Evolutionary conservation across 345 rosid species (phyloP).

Genomic region (Eucalyptus microcorys): DNA sequence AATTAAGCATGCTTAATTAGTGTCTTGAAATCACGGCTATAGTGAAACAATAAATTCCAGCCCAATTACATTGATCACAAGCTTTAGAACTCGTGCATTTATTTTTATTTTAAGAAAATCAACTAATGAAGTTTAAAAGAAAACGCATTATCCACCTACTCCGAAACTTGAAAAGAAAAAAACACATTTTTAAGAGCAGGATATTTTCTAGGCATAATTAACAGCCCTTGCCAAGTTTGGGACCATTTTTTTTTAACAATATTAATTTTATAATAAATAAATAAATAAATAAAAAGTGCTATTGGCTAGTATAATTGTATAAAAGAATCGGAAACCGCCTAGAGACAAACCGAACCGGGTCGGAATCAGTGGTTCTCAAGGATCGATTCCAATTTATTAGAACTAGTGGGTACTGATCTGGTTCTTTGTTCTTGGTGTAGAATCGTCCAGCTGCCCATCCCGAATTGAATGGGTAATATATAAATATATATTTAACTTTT

Average conservation of each 20-base stretch:
- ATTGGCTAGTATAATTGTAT: accelerated
- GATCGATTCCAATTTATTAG: accelerated
- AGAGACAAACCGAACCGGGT: accelerated
- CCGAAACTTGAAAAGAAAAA: background rate
- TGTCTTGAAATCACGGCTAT: background rate
- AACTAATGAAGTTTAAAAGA: background rate
- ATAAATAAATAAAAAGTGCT: too few species aligned
- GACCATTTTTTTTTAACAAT: background rate
- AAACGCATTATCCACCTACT: background rate
- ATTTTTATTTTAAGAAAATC: background rate
- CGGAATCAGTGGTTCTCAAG: accelerated
- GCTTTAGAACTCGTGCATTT: background rate
- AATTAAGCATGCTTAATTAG: background rate
- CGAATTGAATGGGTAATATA: too few species aligned
- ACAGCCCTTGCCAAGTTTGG: too few species aligned
- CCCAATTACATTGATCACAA: background rate
- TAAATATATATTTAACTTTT: too few species aligned
- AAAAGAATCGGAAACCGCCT: too few species aligned
- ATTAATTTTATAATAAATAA: background rate
- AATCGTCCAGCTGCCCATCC: accelerated
- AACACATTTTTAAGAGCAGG: background rate
- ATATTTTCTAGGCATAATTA: too few species aligned
- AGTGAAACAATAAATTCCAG: too few species aligned
- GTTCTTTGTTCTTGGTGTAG: accelerated
- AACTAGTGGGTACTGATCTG: accelerated